phyloP scores from a whole-genome alignment of 179 eudicot genomes.

The Beta lomatogona region DNA sequence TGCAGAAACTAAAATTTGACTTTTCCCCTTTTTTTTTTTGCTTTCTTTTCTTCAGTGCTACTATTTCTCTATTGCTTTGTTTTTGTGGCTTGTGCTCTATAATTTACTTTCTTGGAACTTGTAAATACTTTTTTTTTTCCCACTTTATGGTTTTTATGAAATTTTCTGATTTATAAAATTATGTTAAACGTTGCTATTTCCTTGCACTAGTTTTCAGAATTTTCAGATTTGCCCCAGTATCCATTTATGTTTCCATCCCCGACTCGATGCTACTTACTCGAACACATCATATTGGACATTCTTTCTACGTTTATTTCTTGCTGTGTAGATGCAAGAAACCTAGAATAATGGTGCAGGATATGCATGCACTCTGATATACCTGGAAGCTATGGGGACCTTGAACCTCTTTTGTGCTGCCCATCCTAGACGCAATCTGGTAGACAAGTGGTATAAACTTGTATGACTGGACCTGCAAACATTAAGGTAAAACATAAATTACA shows the following conservation, averaged over 20 bases:
- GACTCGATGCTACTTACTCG: not conserved
- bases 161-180: no score
- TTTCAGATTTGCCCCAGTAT: no score
- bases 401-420: slow-evolving; percentile 78
- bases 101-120: no score
- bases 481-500: not conserved
- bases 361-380: slow-evolving; percentile 43
- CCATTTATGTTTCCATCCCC: not conserved
- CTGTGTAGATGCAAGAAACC: not conserved
- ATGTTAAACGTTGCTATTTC: no score
- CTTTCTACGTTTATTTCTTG: not conserved
- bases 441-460: slow-evolving; percentile 93
- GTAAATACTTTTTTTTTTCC: no score
- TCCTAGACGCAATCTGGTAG: slow-evolving; percentile 96
- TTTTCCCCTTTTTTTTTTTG: not conserved
- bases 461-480: slow-evolving; percentile 76
- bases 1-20: not conserved
- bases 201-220: no score
- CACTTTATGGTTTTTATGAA: no score
- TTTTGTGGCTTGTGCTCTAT: no score
- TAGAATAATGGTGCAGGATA: not conserved
- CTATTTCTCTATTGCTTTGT: no score
- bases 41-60: no score
- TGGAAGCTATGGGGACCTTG: slow-evolving; percentile 82
- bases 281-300: not conserved